A percentile compares a stretch with the other conserved stretches of the same genome.
phyloP scores from a whole-genome alignment of 305 asterid species.

The Fraxinus ornus region DNA sequence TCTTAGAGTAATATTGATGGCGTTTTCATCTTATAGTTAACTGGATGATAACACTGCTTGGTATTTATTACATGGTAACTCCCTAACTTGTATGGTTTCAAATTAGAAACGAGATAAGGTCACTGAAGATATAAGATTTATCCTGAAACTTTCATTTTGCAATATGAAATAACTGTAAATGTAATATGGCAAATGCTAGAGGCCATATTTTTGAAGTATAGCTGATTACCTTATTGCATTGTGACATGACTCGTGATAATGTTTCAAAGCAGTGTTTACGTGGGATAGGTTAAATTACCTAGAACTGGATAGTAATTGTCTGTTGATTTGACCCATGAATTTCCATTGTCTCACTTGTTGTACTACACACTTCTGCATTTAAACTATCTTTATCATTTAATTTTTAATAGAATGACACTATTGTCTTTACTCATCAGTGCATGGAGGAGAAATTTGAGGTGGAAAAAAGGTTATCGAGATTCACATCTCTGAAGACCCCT shows the following conservation, averaged over 20 bases:
- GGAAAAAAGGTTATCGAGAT: constrained; percentile 53
- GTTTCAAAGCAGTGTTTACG: background rate
- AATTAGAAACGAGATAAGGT: background rate
- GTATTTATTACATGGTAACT: background rate
- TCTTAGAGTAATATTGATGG: background rate
- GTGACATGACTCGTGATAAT: background rate
- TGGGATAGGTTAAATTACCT: background rate
- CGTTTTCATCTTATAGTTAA: background rate
- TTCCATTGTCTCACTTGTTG: background rate
- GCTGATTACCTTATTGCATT: background rate
- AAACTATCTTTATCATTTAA: constrained; percentile 13
- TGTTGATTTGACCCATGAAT: background rate
- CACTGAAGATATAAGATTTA: background rate
- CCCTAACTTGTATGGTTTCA: background rate
- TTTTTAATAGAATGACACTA: constrained; percentile 21
- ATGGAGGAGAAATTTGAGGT: constrained; percentile 65
- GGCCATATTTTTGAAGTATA: background rate
- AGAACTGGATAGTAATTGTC: background rate
- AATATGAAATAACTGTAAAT: background rate
- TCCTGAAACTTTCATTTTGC: background rate
- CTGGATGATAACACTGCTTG: background rate
- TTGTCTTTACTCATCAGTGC: constrained; percentile 49
- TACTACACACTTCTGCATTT: constrained; percentile 7
- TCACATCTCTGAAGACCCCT: constrained; percentile 51
- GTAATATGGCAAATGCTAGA: background rate